phyloP scores from a whole-genome alignment of 2,329 filamentous ascomycete genomes.

The Venturia asperata region DNA sequence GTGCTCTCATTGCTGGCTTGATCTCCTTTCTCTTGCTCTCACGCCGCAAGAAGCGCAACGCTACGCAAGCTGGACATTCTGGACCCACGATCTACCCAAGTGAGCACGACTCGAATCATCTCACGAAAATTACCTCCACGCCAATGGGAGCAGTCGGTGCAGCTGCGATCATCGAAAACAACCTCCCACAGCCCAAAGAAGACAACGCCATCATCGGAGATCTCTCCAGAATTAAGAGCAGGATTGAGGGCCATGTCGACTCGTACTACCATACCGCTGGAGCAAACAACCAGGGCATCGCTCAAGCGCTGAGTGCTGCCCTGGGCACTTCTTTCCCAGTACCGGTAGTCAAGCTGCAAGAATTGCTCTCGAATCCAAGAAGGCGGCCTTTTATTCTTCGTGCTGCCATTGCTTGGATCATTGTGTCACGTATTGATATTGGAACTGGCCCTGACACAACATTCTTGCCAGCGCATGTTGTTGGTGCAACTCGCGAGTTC shows the following conservation, averaged over 20 bases:
- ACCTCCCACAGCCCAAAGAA: conserved; percentile 30
- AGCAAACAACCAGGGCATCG: conserved; percentile 25
- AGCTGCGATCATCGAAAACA: conserved; percentile 21
- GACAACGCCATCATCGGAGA: conserved; percentile 30
- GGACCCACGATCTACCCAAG: neutral
- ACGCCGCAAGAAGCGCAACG: neutral
- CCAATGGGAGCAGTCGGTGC: neutral
- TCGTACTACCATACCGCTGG: conserved; percentile 30
- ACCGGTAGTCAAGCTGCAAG: neutral
- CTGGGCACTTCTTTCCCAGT: conserved; percentile 24
- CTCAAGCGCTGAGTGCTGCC: conserved; percentile 25
- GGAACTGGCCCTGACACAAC: conserved; percentile 22
- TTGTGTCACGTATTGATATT: conserved; percentile 26
- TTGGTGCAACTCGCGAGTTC: conserved; percentile 22
- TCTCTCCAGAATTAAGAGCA: conserved; percentile 29
- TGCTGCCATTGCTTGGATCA: conserved; percentile 30
- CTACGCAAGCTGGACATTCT: neutral
- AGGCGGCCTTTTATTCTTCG: conserved; percentile 26
- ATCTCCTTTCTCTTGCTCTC: neutral
- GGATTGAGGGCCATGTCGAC: conserved; percentile 33
- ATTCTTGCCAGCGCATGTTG: conserved; percentile 28
- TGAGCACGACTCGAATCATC: neutral
- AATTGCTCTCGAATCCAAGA: conserved; percentile 25
- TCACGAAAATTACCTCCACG: neutral
- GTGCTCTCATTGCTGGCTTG: conserved; percentile 22